Evolutionary conservation across 208 protist species (phyloP).

Genomic region (Naegleria gruberi): DNA sequence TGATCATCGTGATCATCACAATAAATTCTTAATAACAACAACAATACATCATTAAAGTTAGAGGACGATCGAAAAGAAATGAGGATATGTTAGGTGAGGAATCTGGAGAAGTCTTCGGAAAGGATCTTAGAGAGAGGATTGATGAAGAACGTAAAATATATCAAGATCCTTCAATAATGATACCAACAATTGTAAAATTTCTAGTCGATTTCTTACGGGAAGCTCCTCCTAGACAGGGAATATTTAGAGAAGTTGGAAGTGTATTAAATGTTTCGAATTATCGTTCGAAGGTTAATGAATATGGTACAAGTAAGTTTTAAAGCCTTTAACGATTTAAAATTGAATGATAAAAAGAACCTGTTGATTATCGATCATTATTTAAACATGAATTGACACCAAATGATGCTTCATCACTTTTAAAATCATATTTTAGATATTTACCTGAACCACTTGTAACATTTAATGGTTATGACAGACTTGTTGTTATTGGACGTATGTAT

Average conservation of each 20-base stretch:
- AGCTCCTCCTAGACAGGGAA: neutral
- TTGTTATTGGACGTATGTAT: neutral
- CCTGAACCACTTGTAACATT: neutral
- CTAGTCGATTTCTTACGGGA: neutral
- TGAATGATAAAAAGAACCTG: neutral
- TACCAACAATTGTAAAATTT: neutral
- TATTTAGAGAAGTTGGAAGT: constrained; percentile 10
- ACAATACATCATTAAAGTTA: no score
- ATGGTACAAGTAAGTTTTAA: neutral
- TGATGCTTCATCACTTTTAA: neutral
- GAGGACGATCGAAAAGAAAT: neutral
- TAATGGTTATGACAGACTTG: neutral
- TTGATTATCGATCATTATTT: neutral
- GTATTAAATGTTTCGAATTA: neutral
- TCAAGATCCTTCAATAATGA: constrained; percentile 2
- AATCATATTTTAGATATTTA: constrained; percentile 1
- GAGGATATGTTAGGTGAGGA: neutral
- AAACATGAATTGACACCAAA: neutral
- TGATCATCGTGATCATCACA: no score
- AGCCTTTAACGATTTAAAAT: no score
- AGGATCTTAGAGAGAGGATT: neutral
- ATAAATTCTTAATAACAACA: no score
- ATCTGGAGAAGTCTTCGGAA: neutral
- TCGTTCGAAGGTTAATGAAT: neutral
- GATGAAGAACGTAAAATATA: neutral